These are phyloP conservation scores for Myotisia sp. DNA, from an alignment of 2,329 filamentous ascomycete genomes.

Conservation along the genomic window DNA sequence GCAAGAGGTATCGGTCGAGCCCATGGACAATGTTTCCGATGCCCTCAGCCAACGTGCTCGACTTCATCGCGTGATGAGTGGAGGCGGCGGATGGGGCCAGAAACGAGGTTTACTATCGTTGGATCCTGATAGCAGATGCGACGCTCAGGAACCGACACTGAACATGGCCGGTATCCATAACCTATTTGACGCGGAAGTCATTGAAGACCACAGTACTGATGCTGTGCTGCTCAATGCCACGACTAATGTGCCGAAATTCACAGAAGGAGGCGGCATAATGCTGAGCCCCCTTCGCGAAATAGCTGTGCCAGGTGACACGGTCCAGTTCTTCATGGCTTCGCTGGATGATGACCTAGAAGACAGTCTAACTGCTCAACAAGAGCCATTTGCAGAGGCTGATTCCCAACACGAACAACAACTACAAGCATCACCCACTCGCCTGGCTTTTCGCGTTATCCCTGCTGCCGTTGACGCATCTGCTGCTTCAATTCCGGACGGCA, in stretches of 20 bases:
- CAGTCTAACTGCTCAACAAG: too few species aligned
- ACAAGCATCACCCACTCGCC: neutral
- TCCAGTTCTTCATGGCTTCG: conserved; percentile 29
- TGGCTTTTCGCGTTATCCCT: neutral
- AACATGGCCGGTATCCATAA: conserved; percentile 14
- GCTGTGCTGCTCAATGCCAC: neutral
- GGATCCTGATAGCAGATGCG: conserved; percentile 24
- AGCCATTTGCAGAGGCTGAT: too few species aligned
- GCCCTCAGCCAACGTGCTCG: conserved; percentile 23
- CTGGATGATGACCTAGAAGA: neutral
- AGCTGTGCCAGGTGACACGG: conserved; percentile 24
- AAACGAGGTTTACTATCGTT: conserved; percentile 31
- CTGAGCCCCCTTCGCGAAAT: conserved; percentile 27
- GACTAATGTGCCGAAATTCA: conserved; percentile 14
- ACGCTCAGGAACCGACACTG: conserved; percentile 9
- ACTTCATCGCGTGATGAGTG: conserved; percentile 30
- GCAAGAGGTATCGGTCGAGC: neutral
- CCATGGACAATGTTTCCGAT: conserved; percentile 15
- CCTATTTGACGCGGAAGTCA: conserved; percentile 14
- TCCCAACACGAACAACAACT: too few species aligned
- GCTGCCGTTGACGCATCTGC: neutral
- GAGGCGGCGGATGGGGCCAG: conserved; percentile 33
- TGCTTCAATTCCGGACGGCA: neutral
- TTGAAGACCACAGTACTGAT: neutral
- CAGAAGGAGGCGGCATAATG: conserved; percentile 17